Percentiles rank a stretch among this genome's conserved stretches.
Evolutionary conservation across 78 protist genomes (phyloP).

Genomic region (Salpingoeca rosetta): DNA sequence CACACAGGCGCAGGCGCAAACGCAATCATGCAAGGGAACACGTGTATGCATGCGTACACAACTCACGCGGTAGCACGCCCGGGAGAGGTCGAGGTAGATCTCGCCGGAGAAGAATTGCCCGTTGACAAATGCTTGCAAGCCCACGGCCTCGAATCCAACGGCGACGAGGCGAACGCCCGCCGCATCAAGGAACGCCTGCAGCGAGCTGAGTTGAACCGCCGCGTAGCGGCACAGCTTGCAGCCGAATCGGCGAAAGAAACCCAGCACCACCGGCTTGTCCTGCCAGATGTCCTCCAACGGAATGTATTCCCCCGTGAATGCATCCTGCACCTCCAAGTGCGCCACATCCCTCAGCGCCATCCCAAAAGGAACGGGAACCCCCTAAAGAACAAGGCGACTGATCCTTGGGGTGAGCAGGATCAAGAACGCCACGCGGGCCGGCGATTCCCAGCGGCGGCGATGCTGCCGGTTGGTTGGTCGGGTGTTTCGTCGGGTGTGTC

Average conservation of each 20-base stretch:
- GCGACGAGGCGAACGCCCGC: background rate
- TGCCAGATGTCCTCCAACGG: background rate
- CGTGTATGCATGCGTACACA: background rate
- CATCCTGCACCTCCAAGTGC: background rate
- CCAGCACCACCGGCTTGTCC: background rate
- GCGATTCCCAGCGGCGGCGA: too few species aligned
- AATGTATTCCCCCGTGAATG: background rate
- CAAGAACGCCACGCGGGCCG: too few species aligned
- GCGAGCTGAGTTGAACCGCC: background rate
- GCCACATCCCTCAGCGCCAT: too few species aligned
- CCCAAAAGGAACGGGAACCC: too few species aligned
- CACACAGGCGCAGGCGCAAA: too few species aligned
- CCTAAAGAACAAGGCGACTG: too few species aligned
- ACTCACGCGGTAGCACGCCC: background rate
- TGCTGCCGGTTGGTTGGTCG: too few species aligned
- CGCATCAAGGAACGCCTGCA: background rate
- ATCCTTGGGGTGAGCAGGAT: too few species aligned
- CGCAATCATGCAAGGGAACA: too few species aligned
- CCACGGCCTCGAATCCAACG: background rate
- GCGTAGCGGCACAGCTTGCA: background rate
- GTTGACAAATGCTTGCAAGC: background rate
- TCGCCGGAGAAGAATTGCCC: background rate
- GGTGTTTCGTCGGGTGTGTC: too few species aligned
- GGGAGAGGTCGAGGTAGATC: background rate
- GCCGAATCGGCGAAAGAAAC: background rate